These are phyloP conservation scores for Yarrowia sp. DNA, from an alignment of 805 yeast genomes.

Conservation along the genomic window DNA sequence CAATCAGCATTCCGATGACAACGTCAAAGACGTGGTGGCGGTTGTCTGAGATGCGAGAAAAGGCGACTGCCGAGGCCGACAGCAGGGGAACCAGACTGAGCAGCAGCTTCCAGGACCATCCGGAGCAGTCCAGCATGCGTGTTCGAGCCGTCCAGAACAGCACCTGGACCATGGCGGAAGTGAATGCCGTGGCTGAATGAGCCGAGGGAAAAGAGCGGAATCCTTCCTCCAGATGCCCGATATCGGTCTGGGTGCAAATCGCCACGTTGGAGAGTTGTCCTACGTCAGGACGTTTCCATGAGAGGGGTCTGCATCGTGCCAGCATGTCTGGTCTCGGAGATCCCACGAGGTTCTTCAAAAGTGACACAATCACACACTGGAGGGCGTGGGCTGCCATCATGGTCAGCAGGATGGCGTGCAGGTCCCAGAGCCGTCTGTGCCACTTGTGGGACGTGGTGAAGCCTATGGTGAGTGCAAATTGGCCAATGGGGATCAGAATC, in stretches of 20 bases:
- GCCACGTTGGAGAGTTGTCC: slow-evolving; percentile 1
- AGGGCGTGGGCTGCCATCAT: slow-evolving; percentile 24
- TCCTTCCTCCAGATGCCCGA: slow-evolving; percentile 17
- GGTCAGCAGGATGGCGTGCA: slow-evolving; percentile 17
- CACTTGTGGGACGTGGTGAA: slow-evolving; percentile 3
- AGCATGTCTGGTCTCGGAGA: slow-evolving; percentile 17
- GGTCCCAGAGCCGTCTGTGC: slow-evolving; percentile 25
- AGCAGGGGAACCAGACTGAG: slow-evolving; percentile 7
- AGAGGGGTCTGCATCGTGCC: neutral
- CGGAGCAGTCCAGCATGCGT: neutral
- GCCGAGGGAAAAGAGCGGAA: slow-evolving; percentile 17
- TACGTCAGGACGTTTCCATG: neutral
- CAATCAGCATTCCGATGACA: slow-evolving; percentile 8
- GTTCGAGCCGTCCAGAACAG: slow-evolving; percentile 2
- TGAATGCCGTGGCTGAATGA: slow-evolving; percentile 12
- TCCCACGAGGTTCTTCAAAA: slow-evolving; percentile 14
- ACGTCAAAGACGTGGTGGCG: slow-evolving; percentile 20
- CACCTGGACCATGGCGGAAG: slow-evolving; percentile 11
- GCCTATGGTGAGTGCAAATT: slow-evolving; percentile 11
- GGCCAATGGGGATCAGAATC: neutral
- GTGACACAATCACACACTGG: slow-evolving; percentile 2
- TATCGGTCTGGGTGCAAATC: slow-evolving; percentile 4
- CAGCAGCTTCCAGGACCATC: slow-evolving; percentile 14
- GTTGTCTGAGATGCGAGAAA: slow-evolving; percentile 14
- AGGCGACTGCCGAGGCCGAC: slow-evolving; percentile 10